Base-by-base conservation (phyloP, 306 rosid genomes). In the Purshia tridentata region DNA sequence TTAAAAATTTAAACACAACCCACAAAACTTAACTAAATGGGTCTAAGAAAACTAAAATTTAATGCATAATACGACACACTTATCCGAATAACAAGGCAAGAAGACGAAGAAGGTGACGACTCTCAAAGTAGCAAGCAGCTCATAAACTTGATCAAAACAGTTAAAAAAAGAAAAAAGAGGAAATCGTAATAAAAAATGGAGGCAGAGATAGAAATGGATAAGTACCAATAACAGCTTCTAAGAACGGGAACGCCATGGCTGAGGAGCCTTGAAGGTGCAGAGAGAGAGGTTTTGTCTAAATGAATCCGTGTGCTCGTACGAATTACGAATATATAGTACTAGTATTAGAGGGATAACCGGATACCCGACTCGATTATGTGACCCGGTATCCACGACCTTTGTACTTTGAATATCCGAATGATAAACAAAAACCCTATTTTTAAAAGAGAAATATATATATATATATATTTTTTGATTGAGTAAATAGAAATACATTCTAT, bases 181-280 rank as follows among this genome's bases (percentile, higher is more conserved):
- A 46, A 56, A 67, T 56, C 12, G 0, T 41, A n/a, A 47, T 9
- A 76, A 61, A 42, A 59, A 4, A 42, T 3, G 10, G 16, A 60
- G 23, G 10, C 75, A 76, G 57, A 76, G 68, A 41, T 19, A 49
- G 65, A 64, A 56, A 48, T 41, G 61, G n/a, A 40, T 2, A 54
- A 78, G 80, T 79, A 91, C 98, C 97, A 53, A 94, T 96, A 12
- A 94, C 98, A 23, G 97, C 92, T 88, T 91, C 95, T 96, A 94
- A 88, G 81, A 81, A 94, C 56, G 98, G 96, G 70, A 91, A 89
- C 86, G 79, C 96, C 98, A 94, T 94, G 84, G 80, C 69, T 42
- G 66, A 69, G 6, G 39, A 18, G 4, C 2, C 0, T 29, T 29
- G 72, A 72, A 39, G 49, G 20, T 35, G 50, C 73, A 39, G 56